Base-by-base conservation (phyloP, 179 eudicot genomes). In the Dionaea muscipula region DNA sequence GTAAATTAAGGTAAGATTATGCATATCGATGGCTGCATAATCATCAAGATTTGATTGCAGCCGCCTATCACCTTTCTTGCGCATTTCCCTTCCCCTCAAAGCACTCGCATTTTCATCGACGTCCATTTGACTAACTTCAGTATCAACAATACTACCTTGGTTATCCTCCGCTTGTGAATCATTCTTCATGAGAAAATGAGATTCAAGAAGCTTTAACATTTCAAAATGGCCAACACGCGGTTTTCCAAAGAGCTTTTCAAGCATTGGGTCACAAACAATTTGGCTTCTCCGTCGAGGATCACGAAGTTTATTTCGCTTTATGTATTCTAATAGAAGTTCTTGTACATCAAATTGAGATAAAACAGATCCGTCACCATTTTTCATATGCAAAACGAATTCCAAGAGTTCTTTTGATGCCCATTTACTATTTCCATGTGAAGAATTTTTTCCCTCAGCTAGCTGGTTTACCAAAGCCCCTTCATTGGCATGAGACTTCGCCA, bases 211-310 rank as follows among this genome's bases (percentile, higher is more conserved):
- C 76, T 93, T 93, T 61, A 93, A 72, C 99, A 93, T 93, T 77
- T 93, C 99, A 79, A 88, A 84, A 74, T 93, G 99, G 41, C 94
- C 99, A 49, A 88, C 95, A 55, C 95, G 89, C 31, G 96, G 75
- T 66, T 88, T 93, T 57, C 89, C 90, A 70, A 93, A 93, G 39
- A 93, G 71, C 62, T 73, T 85, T 59, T 76, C 68, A 61, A 93
- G 90, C 79, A 90, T 88, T 45, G 85, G 67, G 74, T 93, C 99
- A 73, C 99, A 93, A 53, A 93, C 71, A 57, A 93, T 88, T 75
- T 88, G 96, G 72, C 95, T 81, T 76, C 74, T 85, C 53, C 80
- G 80, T 38, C 85, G 89, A 62, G 99, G 91, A 66, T 93, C 99
- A 41, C 99, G 96, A 54, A 93, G 99, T 64, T 88, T 93, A 62